Conservation (phyloP, 2,329 filamentous ascomycete species). For the Didymellaceae sp. region DNA sequence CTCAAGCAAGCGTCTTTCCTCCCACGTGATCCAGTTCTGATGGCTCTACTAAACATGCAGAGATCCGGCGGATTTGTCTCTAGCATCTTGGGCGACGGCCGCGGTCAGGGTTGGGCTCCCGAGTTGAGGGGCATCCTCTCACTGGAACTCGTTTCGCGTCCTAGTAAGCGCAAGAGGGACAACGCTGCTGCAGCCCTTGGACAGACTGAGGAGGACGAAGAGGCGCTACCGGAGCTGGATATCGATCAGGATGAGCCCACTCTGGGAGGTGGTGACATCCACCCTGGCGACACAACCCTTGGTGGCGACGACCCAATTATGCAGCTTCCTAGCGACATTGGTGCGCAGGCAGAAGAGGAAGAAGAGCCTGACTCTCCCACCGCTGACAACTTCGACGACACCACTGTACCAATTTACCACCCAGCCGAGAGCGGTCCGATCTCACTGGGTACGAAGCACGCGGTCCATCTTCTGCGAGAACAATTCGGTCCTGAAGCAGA, state of each 20-base stretch:
- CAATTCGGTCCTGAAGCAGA: constrained; percentile 79
- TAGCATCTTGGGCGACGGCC: constrained; percentile 81
- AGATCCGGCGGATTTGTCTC: constrained; percentile 89
- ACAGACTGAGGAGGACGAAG: constrained; percentile 67
- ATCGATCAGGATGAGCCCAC: constrained; percentile 58
- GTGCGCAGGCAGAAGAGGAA: constrained; percentile 33
- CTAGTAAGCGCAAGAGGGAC: constrained; percentile 91
- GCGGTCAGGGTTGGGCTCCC: constrained; percentile 83
- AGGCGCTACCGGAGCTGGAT: constrained; percentile 68
- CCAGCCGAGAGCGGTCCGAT: constrained; percentile 85
- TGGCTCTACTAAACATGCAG: constrained; percentile 91
- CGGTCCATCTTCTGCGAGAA: constrained; percentile 91
- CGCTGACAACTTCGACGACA: constrained; percentile 75
- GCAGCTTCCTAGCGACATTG: constrained; percentile 39
- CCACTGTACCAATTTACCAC: constrained; percentile 75
- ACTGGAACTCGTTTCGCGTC: constrained; percentile 76
- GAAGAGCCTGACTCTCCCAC: constrained; percentile 45
- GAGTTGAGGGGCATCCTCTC: constrained; percentile 94
- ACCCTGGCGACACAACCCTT: constrained; percentile 49
- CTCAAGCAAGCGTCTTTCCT: constrained; percentile 82
- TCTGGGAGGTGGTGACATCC: constrained; percentile 50
- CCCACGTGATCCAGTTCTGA: constrained; percentile 82
- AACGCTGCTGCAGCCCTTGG: constrained; percentile 83
- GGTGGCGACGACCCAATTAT: constrained; percentile 36
- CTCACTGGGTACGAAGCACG: constrained; percentile 90